Evolutionary conservation across 257 asterid genomes (phyloP).

Genomic region (Anisodus acutangulus): DNA sequence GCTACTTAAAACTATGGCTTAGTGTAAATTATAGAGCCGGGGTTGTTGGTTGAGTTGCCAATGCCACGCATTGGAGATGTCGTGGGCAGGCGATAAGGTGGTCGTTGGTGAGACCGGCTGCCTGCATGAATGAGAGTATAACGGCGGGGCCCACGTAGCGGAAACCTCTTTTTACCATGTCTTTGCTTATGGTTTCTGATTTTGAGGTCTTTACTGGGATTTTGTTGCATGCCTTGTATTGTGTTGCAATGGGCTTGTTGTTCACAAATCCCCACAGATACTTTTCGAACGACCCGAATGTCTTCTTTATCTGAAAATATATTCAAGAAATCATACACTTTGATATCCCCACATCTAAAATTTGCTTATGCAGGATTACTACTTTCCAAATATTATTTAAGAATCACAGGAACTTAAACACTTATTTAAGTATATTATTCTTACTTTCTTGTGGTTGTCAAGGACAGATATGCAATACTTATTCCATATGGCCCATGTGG

Average conservation of each 20-base stretch:
- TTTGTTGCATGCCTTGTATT: slow-evolving; percentile 65
- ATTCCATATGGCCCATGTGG: slow-evolving; percentile 40
- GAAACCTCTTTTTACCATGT: slow-evolving; percentile 81
- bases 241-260: slow-evolving; percentile 59
- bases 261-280: slow-evolving; percentile 83
- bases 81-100: slow-evolving; percentile 72
- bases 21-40: slow-evolving; percentile 27
- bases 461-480: neutral
- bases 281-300: slow-evolving; percentile 59
- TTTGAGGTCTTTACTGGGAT: slow-evolving; percentile 87
- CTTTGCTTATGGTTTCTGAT: slow-evolving; percentile 85
- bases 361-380: neutral
- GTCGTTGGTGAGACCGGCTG: slow-evolving; percentile 86
- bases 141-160: slow-evolving; percentile 80
- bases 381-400: neutral
- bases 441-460: slow-evolving; percentile 1
- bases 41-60: slow-evolving; percentile 33
- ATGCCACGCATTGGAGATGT: slow-evolving; percentile 46
- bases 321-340: neutral
- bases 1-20: slow-evolving; percentile 1
- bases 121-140: slow-evolving; percentile 87
- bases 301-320: slow-evolving; percentile 53
- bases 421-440: neutral
- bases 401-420: neutral
- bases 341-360: neutral